These are phyloP conservation scores for Suhomyces chickasaworum DNA, from an alignment of 1,139 yeast genomes.

Conservation along the genomic window DNA sequence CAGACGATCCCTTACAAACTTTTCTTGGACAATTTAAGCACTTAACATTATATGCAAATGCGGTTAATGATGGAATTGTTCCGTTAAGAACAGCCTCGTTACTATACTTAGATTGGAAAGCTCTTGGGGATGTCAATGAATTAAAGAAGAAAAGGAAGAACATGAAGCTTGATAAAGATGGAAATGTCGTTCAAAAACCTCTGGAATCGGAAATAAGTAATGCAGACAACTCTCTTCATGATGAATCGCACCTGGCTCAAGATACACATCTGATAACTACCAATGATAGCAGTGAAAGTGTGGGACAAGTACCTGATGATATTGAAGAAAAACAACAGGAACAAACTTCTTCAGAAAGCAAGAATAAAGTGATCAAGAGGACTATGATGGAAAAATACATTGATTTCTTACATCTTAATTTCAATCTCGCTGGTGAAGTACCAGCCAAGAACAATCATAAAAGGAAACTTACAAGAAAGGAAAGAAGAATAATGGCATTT, in stretches of 20 bases:
- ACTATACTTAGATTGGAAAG: slow-evolving; percentile 29
- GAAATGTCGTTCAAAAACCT: neutral
- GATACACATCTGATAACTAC: slow-evolving; percentile 8
- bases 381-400: slow-evolving; percentile 18
- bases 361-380: slow-evolving; percentile 7
- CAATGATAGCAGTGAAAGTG: slow-evolving; percentile 5
- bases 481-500: slow-evolving; percentile 27
- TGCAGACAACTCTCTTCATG: neutral
- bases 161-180: neutral
- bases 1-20: slow-evolving; percentile 28
- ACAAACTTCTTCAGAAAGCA: slow-evolving; percentile 3
- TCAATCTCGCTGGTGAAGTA: slow-evolving; percentile 9
- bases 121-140: slow-evolving; percentile 36
- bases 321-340: slow-evolving; percentile 11
- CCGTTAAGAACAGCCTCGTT: slow-evolving; percentile 29
- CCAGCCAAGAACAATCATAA: slow-evolving; percentile 11
- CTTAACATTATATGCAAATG: slow-evolving; percentile 29
- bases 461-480: slow-evolving; percentile 24
- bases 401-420: slow-evolving; percentile 25
- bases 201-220: neutral
- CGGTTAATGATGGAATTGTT: slow-evolving; percentile 31
- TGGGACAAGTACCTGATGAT: slow-evolving; percentile 19
- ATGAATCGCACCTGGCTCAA: slow-evolving; percentile 2
- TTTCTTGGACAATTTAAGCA: slow-evolving; percentile 22
- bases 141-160: slow-evolving; percentile 21